Conservation (phyloP, 1,284 basidiomycete genomes). For the Ceratobasidium papillatum region DNA sequence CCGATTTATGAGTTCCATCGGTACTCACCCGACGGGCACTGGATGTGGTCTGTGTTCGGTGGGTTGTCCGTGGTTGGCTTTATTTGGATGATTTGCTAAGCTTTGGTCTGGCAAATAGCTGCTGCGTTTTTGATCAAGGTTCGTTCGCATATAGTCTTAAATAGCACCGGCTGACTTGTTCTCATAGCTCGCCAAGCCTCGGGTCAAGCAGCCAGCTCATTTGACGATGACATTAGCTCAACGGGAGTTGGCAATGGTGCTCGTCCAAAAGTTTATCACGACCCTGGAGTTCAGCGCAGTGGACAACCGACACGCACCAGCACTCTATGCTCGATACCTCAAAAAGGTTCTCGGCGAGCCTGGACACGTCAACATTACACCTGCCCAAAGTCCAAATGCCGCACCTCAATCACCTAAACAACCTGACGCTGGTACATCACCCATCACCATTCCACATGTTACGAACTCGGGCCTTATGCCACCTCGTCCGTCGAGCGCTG, state of each 20-base stretch:
- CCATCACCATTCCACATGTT: neutral
- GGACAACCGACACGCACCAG: slow-evolving; percentile 25
- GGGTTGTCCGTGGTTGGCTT: slow-evolving; percentile 63
- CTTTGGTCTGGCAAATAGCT: slow-evolving; percentile 8
- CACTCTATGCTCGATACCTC: slow-evolving; percentile 26
- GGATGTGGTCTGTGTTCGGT: slow-evolving; percentile 84
- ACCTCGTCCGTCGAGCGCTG: slow-evolving; percentile 13
- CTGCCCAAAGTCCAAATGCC: neutral
- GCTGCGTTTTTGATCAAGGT: slow-evolving; percentile 39
- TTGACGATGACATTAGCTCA: slow-evolving; percentile 28
- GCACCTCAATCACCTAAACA: neutral
- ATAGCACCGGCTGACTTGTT: neutral
- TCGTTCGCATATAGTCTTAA: neutral
- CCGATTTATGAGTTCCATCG: slow-evolving; percentile 80
- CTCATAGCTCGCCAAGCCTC: slow-evolving; percentile 29
- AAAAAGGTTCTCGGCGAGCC: slow-evolving; percentile 22
- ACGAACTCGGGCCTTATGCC: neutral
- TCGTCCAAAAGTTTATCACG: slow-evolving; percentile 20
- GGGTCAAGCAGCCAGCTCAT: slow-evolving; percentile 1
- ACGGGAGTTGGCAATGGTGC: slow-evolving; percentile 7
- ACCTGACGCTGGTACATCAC: neutral
- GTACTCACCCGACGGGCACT: slow-evolving; percentile 86
- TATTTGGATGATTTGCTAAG: neutral
- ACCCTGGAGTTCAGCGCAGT: slow-evolving; percentile 23
- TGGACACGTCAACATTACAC: neutral